These are phyloP conservation scores for Reutealis trisperma DNA, from an alignment of 345 rosid genomes.

Conservation along the genomic window DNA sequence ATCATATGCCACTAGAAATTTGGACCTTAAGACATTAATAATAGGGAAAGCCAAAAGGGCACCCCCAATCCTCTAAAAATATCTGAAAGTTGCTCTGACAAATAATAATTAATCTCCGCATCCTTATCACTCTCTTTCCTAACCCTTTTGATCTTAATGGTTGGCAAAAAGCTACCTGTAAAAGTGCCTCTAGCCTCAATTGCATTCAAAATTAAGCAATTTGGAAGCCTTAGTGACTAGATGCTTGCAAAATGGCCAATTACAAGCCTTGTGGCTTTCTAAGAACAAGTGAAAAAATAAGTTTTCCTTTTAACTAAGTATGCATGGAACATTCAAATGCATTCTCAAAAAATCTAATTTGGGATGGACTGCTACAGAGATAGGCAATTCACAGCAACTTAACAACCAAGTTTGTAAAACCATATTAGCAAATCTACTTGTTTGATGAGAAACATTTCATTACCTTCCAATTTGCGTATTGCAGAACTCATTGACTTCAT, in stretches of 20 bases:
- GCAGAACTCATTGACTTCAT: conserved; percentile 75
- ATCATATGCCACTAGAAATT: too few relatives aligned
- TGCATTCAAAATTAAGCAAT: too few relatives aligned
- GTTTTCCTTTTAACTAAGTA: not conserved
- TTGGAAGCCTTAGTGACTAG: too few relatives aligned
- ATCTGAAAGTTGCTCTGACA: too few relatives aligned
- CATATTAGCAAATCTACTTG: not conserved
- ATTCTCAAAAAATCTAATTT: not conserved
- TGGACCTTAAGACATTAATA: too few relatives aligned
- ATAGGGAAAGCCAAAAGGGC: too few relatives aligned
- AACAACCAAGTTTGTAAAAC: conserved; percentile 10
- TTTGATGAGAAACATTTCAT: conserved; percentile 19
- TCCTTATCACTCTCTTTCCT: too few relatives aligned
- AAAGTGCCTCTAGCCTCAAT: too few relatives aligned
- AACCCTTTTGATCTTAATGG: too few relatives aligned
- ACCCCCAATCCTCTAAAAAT: too few relatives aligned
- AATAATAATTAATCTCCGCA: too few relatives aligned
- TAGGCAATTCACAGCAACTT: conserved; percentile 1
- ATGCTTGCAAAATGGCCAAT: not conserved
- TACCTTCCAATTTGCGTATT: conserved; percentile 75
- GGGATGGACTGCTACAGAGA: not conserved
- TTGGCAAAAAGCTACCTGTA: too few relatives aligned
- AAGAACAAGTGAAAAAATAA: not conserved
- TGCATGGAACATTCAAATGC: not conserved
- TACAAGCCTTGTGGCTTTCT: not conserved